phyloP scores from a whole-genome alignment of 2,329 filamentous ascomycete genomes.

The Blastomyces parvus region DNA sequence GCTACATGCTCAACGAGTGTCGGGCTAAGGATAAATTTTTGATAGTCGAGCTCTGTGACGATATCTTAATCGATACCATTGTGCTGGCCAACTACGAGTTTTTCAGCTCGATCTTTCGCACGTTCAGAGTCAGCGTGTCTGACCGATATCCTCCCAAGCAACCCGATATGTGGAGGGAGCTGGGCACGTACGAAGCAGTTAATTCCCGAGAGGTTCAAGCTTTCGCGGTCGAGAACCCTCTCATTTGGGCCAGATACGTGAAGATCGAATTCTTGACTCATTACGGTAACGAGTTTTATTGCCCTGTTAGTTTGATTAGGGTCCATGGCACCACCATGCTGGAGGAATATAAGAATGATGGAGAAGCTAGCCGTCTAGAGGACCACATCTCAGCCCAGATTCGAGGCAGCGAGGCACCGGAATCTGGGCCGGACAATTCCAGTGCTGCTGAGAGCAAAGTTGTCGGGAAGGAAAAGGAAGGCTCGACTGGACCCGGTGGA shows the following conservation, averaged over 20 bases:
- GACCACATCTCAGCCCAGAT: constrained; percentile 34
- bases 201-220: constrained; percentile 92
- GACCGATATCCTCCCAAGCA: constrained; percentile 91
- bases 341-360: constrained; percentile 84
- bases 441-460: constrained; percentile 21
- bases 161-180: constrained; percentile 67
- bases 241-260: constrained; percentile 92
- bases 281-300: constrained; percentile 95
- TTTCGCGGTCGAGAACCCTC: constrained; percentile 84
- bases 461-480: constrained; percentile 16
- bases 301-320: constrained; percentile 77
- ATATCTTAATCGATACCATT: constrained; percentile 79
- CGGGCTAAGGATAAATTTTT: constrained; percentile 80
- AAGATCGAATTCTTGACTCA: constrained; percentile 86
- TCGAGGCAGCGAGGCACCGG: constrained; percentile 13
- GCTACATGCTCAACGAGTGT: constrained; percentile 94
- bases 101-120: constrained; percentile 92
- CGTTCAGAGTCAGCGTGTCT: constrained; percentile 83
- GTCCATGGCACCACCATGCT: constrained; percentile 92
- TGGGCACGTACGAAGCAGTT: constrained; percentile 81
- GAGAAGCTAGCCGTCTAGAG: constrained; percentile 52
- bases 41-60: constrained; percentile 85
- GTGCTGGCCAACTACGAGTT: constrained; percentile 99
- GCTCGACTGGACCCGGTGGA: constrained; percentile 22
- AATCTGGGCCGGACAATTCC: constrained; percentile 18